These are phyloP conservation scores for Globisporangium carolinianum DNA, from an alignment of 352 stramenopile species.

Conservation along the genomic window DNA sequence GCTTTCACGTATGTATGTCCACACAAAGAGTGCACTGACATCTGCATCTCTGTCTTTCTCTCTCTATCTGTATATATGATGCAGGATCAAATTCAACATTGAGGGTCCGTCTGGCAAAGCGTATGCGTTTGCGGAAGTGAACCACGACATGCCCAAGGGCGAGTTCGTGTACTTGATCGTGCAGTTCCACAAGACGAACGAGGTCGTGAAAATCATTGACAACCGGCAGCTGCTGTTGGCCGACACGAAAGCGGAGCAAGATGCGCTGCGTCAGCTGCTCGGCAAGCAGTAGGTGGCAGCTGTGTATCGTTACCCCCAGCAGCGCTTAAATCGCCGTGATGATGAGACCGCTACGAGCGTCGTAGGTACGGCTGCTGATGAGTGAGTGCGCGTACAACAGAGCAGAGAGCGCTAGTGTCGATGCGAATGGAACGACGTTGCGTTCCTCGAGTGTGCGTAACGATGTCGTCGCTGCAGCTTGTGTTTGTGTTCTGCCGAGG, in stretches of 20 bases:
- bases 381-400: background rate
- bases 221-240: slow-evolving; percentile 85
- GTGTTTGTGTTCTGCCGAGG: no score
- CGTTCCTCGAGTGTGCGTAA: no score
- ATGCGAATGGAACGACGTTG: background rate
- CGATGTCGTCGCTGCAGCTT: no score
- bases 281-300: slow-evolving; percentile 33
- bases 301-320: no score
- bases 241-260: slow-evolving; percentile 69
- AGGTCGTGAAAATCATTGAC: slow-evolving; percentile 90
- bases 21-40: no score
- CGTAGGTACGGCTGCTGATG: no score
- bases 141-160: slow-evolving; percentile 88
- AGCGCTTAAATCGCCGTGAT: no score
- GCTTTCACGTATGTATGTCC: background rate
- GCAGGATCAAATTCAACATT: slow-evolving; percentile 92
- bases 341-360: background rate
- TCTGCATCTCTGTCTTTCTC: no score
- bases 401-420: background rate
- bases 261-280: slow-evolving; percentile 67
- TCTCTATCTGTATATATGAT: background rate
- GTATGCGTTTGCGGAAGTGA: slow-evolving; percentile 92
- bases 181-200: slow-evolving; percentile 88
- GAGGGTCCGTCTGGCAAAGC: slow-evolving; percentile 87
- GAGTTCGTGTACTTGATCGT: slow-evolving; percentile 95